phyloP scores from a whole-genome alignment of 176 grass and related monocot genomes.

The Lolium perenne region DNA sequence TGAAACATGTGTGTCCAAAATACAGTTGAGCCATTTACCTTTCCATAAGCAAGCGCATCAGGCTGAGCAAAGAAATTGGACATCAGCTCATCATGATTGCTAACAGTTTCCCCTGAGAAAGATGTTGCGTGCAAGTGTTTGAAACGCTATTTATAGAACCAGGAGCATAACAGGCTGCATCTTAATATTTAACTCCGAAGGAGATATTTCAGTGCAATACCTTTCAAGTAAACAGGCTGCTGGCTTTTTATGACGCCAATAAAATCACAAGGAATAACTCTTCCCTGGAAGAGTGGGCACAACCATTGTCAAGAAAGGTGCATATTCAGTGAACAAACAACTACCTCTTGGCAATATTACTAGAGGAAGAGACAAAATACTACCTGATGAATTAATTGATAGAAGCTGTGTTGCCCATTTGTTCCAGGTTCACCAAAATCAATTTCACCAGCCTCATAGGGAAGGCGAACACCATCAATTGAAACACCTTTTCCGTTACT shows the following conservation, averaged over 20 bases:
- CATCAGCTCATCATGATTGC: conserved; percentile 97
- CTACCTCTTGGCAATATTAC: too few species aligned
- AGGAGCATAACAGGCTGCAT: conserved; percentile 20
- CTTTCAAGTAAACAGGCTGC: conserved; percentile 89
- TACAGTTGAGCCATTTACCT: conserved; percentile 57
- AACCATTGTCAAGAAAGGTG: conserved; percentile 30
- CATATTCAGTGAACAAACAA: not conserved
- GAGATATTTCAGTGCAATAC: conserved; percentile 32
- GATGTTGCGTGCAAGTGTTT: conserved; percentile 32
- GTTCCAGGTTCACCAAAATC: conserved; percentile 99
- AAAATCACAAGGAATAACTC: conserved; percentile 98
- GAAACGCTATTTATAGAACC: conserved; percentile 38
- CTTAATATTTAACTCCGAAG: not conserved
- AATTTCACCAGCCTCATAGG: conserved; percentile 90
- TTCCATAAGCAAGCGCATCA: conserved; percentile 99
- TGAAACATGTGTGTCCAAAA: conserved; percentile 14
- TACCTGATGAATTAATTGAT: conserved; percentile 99
- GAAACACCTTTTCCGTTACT: conserved; percentile 99
- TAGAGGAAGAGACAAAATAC: too few species aligned
- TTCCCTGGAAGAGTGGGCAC: conserved; percentile 66
- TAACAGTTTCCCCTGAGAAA: conserved; percentile 82
- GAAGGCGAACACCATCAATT: conserved; percentile 79
- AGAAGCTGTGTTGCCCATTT: conserved; percentile 99
- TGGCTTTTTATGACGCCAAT: conserved; percentile 89
- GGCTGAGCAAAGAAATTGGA: conserved; percentile 99